Base-by-base conservation (phyloP, 108 stramenopile species). In the Seminavis robusta region DNA sequence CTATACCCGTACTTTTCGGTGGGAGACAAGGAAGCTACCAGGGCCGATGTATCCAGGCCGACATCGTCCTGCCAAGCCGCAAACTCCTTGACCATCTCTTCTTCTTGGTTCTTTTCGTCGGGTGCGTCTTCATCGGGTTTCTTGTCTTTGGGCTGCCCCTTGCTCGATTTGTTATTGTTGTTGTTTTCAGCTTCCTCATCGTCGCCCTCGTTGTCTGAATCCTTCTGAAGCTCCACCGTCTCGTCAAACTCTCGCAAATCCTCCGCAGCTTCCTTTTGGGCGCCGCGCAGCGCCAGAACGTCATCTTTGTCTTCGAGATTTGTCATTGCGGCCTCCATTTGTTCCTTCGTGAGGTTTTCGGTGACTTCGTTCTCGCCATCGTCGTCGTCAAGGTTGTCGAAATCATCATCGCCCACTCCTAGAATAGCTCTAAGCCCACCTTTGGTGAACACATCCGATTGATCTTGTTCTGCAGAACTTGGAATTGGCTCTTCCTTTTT, bases 301-400 rank as follows among this genome's bases (percentile, higher is more conserved):
- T 96, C 95, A 39, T 93, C 94, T 27, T 82, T 92, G 58, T 95
- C 95, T 59, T 96, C 97, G 24, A 95, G 63, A n/a, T 77, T 34
- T 24, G 87, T 76, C 95, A 96, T 94, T 1, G 92, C 95, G 37
- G 79, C 80, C 42, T 90, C 84, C 47, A 95, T 72, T 49, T 95
- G 79, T 61, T 94, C 88, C 34, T 75, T 86, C 47, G 65, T 78
- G 68, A 87, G 69, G 24, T 51, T 24, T 15, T 78, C 67, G 27
- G 56, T 27, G 21, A 28, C 11, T 32, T 47, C 36, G 27, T 57
- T 33, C 21, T 27, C 31, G 30, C n/a, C 52, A 33, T 43, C 11
- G 24, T 65, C 53, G 9, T 23, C 27, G 39, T 50, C 61, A 9
- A 13, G 59, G 16, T 46, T 52, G 52, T 56, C 77, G n/a, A n/a